Evolutionary conservation across 2,329 filamentous ascomycete genomes (phyloP).

Genomic region (Aspergillus versicolor): DNA sequence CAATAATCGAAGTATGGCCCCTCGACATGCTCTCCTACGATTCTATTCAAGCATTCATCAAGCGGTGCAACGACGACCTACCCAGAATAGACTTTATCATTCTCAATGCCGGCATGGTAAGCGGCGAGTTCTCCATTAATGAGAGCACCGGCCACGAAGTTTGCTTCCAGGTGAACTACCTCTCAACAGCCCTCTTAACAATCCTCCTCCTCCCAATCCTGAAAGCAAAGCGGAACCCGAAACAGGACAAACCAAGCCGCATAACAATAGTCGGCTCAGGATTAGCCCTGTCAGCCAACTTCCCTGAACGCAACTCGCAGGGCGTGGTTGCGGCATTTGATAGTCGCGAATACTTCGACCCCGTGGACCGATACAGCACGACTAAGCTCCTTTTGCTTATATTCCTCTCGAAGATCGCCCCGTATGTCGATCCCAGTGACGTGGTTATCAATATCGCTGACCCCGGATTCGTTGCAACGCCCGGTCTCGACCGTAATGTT

Average conservation of each 20-base stretch:
- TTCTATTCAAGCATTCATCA: background rate
- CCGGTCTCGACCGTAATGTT: background rate
- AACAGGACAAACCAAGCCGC: background rate
- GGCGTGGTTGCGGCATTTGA: background rate
- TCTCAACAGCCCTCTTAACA: conserved; percentile 29
- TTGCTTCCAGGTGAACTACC: conserved; percentile 41
- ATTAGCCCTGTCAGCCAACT: background rate
- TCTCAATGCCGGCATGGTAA: background rate
- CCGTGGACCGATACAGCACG: background rate
- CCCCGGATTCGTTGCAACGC: background rate
- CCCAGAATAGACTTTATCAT: background rate
- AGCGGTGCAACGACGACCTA: background rate
- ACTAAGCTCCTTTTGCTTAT: background rate
- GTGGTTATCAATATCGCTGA: background rate
- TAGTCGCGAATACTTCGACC: background rate
- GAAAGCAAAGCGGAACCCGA: conserved; percentile 8
- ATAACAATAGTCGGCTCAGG: background rate
- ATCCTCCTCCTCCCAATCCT: conserved; percentile 22
- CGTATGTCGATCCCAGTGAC: background rate
- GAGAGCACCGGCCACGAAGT: conserved; percentile 14
- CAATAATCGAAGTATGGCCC: background rate
- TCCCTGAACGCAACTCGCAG: background rate
- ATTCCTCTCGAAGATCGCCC: background rate
- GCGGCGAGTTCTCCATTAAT: background rate
- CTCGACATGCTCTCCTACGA: background rate